Evolutionary conservation across 2,329 filamentous ascomycete species (phyloP).

Genomic region (Sordariomycetes sp.): DNA sequence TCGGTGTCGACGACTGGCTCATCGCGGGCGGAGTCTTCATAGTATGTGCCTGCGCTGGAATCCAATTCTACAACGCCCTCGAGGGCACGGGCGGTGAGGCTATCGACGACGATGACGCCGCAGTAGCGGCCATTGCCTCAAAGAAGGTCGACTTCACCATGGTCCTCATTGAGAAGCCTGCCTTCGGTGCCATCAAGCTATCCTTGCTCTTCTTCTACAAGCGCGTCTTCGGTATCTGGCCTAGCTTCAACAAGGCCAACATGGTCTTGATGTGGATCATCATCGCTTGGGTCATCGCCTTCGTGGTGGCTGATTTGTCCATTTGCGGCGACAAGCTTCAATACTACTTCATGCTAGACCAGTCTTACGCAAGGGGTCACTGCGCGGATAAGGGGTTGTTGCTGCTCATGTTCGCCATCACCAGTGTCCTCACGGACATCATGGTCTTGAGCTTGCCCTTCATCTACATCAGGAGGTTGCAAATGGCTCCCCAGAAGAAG

Average conservation of each 20-base stretch:
- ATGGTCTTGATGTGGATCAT: conserved; percentile 5
- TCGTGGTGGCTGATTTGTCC: conserved; percentile 3
- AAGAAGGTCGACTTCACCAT: conserved; percentile 6
- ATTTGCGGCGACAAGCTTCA: conserved; percentile 5
- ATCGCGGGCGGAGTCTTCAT: conserved; percentile 2
- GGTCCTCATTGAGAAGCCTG: conserved; percentile 7
- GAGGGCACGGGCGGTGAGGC: conserved; percentile 5
- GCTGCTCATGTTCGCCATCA: conserved; percentile 7
- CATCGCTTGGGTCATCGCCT: conserved; percentile 4
- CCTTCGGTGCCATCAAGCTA: conserved; percentile 7
- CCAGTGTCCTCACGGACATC: conserved; percentile 6
- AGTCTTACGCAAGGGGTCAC: conserved; percentile 1
- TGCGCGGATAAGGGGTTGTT: conserved; percentile 6
- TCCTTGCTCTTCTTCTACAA: conserved; percentile 8
- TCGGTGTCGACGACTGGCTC: conserved; percentile 7
- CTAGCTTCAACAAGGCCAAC: conserved; percentile 3
- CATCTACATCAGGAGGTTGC: conserved; percentile 3
- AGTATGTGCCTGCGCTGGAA: conserved; percentile 3
- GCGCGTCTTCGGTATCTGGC: conserved; percentile 6
- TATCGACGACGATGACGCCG: conserved; percentile 3
- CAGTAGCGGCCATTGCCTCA: neutral
- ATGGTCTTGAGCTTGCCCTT: conserved; percentile 5
- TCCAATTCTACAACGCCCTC: conserved; percentile 6
- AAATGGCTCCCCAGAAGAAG: conserved; percentile 7
- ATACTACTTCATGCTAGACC: conserved; percentile 2